Percentiles rank a stretch among this genome's conserved stretches.
These are phyloP conservation scores for Diaporthe vexans DNA, from an alignment of 2,329 filamentous ascomycete species.

Conservation along the genomic window DNA sequence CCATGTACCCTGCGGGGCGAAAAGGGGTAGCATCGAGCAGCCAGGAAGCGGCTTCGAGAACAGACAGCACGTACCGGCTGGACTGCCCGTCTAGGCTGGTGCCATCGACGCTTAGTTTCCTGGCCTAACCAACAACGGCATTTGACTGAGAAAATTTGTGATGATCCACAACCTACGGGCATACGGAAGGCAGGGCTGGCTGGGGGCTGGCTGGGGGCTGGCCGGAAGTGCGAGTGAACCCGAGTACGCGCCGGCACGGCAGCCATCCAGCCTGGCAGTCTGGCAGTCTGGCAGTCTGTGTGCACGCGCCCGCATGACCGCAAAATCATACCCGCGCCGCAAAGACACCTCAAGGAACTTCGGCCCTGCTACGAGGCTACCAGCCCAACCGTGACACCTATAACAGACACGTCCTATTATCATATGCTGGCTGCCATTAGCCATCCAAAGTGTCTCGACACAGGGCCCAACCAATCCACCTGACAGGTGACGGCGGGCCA, in stretches of 20 bases:
- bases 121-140: slow-evolving; percentile 19
- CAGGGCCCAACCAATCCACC: slow-evolving; percentile 10
- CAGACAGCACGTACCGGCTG: slow-evolving; percentile 9
- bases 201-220: too few species aligned
- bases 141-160: not conserved
- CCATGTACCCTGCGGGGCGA: slow-evolving; percentile 13
- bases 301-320: slow-evolving; percentile 23
- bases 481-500: not conserved
- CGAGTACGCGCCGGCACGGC: not conserved
- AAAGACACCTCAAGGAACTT: slow-evolving; percentile 4
- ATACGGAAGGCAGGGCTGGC: slow-evolving; percentile 23
- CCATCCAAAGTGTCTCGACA: not conserved
- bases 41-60: slow-evolving; percentile 29
- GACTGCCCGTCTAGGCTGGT: slow-evolving; percentile 32
- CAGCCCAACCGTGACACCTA: slow-evolving; percentile 13
- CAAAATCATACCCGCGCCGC: slow-evolving; percentile 17
- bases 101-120: not conserved
- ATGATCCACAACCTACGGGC: slow-evolving; percentile 25
- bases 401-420: slow-evolving; percentile 22
- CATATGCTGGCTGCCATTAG: slow-evolving; percentile 22
- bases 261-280: not conserved
- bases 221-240: not conserved
- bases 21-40: slow-evolving; percentile 20
- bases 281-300: not conserved
- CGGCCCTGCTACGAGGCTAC: slow-evolving; percentile 25